These are phyloP conservation scores for Sporothrix schenckii DNA, from an alignment of 2,329 filamentous ascomycete genomes.

Conservation along the genomic window DNA sequence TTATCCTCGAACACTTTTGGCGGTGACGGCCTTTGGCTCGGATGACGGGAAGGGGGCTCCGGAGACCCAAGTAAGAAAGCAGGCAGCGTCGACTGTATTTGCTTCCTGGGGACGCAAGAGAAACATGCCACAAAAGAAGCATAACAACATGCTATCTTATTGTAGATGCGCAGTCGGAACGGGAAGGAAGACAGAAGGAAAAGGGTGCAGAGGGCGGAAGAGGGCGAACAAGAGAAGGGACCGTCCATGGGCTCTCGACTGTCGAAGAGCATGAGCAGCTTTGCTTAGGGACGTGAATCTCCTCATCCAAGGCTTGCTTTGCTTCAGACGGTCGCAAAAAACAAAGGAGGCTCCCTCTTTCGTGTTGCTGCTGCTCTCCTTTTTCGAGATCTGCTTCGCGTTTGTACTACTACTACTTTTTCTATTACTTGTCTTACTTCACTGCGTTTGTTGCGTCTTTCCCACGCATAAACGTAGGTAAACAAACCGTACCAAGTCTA, in stretches of 20 bases:
- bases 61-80: not conserved
- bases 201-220: constrained; percentile 21
- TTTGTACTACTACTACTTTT: constrained; percentile 26
- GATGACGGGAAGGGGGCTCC: constrained; percentile 17
- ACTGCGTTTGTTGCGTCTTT: constrained; percentile 1
- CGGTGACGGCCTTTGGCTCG: constrained; percentile 14
- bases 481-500: constrained; percentile 21
- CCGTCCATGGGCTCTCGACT: not conserved
- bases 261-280: not conserved
- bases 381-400: constrained; percentile 22
- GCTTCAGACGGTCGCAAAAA: not conserved
- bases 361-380: constrained; percentile 20
- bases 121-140: constrained; percentile 16
- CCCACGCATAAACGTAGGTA: not conserved
- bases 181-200: constrained; percentile 19
- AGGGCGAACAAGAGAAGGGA: not conserved
- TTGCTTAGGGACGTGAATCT: constrained; percentile 5
- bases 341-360: not conserved
- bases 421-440: not conserved
- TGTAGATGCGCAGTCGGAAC: constrained; percentile 23
- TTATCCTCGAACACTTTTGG: constrained; percentile 9
- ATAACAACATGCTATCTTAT: constrained; percentile 10
- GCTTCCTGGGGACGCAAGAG: not conserved
- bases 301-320: not conserved
- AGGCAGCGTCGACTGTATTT: constrained; percentile 2